These are phyloP conservation scores for Podila epigama DNA, from an alignment of 192 early-diverging fungal species.

Conservation along the genomic window DNA sequence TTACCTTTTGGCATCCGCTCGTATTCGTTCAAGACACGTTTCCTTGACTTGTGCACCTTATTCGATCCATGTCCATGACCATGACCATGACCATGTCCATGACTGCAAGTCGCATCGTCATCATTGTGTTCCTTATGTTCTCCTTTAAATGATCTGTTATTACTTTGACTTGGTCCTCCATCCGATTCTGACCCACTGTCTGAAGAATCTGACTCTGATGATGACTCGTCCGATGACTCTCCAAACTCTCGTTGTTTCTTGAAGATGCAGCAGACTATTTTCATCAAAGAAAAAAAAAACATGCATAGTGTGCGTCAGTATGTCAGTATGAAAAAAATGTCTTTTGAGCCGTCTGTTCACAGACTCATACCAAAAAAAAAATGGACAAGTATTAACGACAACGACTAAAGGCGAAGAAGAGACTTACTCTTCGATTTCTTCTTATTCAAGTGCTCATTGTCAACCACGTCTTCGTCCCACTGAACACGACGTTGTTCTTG, in stretches of 20 bases:
- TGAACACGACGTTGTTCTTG: slow-evolving; percentile 55
- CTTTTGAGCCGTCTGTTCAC: neutral
- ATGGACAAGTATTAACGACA: neutral
- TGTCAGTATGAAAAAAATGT: neutral
- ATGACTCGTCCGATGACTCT: slow-evolving; percentile 59
- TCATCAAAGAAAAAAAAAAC: neutral
- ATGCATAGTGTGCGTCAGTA: neutral
- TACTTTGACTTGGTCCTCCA: slow-evolving; percentile 20
- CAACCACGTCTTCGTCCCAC: slow-evolving; percentile 71
- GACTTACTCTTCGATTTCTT: slow-evolving; percentile 73
- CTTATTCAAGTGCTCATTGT: slow-evolving; percentile 74
- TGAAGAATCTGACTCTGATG: slow-evolving; percentile 47
- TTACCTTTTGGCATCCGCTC: slow-evolving; percentile 45
- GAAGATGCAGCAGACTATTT: slow-evolving; percentile 77
- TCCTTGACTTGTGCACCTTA: slow-evolving; percentile 21
- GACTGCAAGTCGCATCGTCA: slow-evolving; percentile 5
- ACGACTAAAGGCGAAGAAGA: neutral
- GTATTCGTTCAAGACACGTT: slow-evolving; percentile 31
- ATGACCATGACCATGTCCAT: slow-evolving; percentile 20
- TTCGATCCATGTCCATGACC: slow-evolving; percentile 1
- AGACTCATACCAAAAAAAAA: neutral
- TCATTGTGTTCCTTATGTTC: neutral
- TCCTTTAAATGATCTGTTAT: neutral
- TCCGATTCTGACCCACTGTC: slow-evolving; percentile 39
- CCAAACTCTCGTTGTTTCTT: slow-evolving; percentile 63